Evolutionary conservation across 345 rosid genomes (phyloP).

Genomic region (Lumnitzera littorea): DNA sequence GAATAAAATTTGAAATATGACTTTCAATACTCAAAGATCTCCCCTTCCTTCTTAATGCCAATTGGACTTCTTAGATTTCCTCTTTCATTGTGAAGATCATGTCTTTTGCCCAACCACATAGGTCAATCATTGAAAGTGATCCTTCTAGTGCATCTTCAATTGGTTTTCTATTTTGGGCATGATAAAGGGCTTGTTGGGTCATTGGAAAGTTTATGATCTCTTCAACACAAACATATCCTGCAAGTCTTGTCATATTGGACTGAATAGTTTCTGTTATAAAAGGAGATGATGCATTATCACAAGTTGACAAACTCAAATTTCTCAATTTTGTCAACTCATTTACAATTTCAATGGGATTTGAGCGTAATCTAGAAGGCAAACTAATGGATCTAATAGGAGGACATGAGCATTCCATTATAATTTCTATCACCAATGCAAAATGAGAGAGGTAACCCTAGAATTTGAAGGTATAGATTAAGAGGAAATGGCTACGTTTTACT

Average conservation of each 20-base stretch:
- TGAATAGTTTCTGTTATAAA: slow-evolving; percentile 14
- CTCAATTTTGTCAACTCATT: slow-evolving; percentile 19
- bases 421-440: neutral
- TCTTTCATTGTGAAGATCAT: slow-evolving; percentile 31
- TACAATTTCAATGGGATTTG: slow-evolving; percentile 18
- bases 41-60: slow-evolving; percentile 36
- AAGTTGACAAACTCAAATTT: neutral
- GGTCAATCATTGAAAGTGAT: slow-evolving; percentile 33
- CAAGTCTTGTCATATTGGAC: slow-evolving; percentile 25
- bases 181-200: slow-evolving; percentile 21
- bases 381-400: slow-evolving; percentile 37
- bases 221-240: slow-evolving; percentile 23
- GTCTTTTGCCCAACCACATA: slow-evolving; percentile 28
- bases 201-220: slow-evolving; percentile 27
- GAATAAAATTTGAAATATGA: slow-evolving; percentile 34
- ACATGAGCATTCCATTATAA: slow-evolving; percentile 11
- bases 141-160: slow-evolving; percentile 33
- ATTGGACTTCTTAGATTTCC: slow-evolving; percentile 30
- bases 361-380: slow-evolving; percentile 35
- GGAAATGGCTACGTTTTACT: neutral
- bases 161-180: slow-evolving; percentile 8
- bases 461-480: slow-evolving; percentile 3
- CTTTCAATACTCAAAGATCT: slow-evolving; percentile 21
- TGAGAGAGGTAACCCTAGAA: neutral
- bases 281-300: neutral